phyloP scores from a whole-genome alignment of 169 alveolate species.

The Theileria parva region DNA sequence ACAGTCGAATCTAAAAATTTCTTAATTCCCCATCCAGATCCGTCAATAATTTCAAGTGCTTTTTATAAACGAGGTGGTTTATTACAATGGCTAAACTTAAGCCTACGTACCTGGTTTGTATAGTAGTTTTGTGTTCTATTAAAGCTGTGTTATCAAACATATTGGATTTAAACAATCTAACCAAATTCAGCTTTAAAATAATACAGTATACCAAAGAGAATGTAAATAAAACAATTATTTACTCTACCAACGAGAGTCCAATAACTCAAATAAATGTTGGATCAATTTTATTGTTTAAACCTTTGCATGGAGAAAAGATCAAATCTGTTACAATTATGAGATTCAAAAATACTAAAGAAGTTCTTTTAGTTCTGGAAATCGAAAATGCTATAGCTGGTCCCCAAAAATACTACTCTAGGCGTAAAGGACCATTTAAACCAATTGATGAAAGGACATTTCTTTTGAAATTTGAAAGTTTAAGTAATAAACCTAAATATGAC shows the following conservation, averaged over 20 bases:
- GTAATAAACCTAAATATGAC: neutral
- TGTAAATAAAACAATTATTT: neutral
- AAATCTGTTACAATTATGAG: neutral
- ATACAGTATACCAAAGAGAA: neutral
- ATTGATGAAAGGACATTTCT: neutral
- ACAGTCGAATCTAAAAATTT: neutral
- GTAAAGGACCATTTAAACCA: neutral
- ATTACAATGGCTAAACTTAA: neutral
- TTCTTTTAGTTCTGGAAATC: neutral
- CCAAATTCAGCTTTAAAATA: neutral
- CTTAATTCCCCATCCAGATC: neutral
- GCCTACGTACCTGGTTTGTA: neutral
- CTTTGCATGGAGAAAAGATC: neutral
- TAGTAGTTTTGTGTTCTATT: no score
- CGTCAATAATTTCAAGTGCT: neutral
- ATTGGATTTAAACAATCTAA: neutral
- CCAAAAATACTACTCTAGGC: neutral
- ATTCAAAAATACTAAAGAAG: neutral
- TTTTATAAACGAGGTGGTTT: neutral
- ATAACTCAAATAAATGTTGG: neutral
- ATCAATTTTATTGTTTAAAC: neutral
- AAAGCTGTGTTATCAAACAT: neutral
- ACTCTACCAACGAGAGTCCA: neutral
- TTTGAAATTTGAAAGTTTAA: neutral
- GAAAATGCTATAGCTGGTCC: neutral